These are phyloP conservation scores for Primulina eburnea DNA, from an alignment of 257 asterid genomes.

Conservation along the genomic window DNA sequence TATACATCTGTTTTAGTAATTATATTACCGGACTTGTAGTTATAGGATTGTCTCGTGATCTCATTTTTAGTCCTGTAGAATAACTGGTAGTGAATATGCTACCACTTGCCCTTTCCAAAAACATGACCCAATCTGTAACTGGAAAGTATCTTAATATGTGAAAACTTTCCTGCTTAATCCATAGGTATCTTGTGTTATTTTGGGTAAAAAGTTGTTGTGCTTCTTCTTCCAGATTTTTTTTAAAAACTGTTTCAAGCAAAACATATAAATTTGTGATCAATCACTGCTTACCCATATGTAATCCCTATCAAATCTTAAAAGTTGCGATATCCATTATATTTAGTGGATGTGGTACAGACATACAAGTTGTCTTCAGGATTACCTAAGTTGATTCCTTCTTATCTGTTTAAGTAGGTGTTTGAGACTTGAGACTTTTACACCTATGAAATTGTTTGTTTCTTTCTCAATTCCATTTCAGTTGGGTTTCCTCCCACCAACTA, in stretches of 20 bases:
- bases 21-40: not conserved
- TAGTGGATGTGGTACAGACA: slow-evolving; percentile 10
- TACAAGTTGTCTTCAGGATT: slow-evolving; percentile 2
- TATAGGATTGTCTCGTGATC: not conserved
- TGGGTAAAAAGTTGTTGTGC: not conserved
- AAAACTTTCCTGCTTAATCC: not conserved
- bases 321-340: slow-evolving; percentile 1
- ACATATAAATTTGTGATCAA: slow-evolving; percentile 4
- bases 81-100: slow-evolving; percentile 6
- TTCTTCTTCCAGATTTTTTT: too few species aligned
- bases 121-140: not conserved
- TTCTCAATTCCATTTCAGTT: slow-evolving; percentile 15
- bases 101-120: not conserved
- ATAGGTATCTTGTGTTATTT: not conserved
- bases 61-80: not conserved
- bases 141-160: not conserved
- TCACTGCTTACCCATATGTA: not conserved
- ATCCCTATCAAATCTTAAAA: slow-evolving; percentile 1
- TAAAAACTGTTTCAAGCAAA: not conserved
- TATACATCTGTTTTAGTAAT: not conserved
- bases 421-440: not conserved
- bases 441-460: slow-evolving; percentile 4
- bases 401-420: slow-evolving; percentile 16
- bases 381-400: slow-evolving; percentile 14
- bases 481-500: slow-evolving; percentile 20